A percentile compares a stretch with the other conserved stretches of the same genome.
These are phyloP conservation scores for Salvia hispanica DNA, from an alignment of 257 asterid genomes.

Conservation along the genomic window DNA sequence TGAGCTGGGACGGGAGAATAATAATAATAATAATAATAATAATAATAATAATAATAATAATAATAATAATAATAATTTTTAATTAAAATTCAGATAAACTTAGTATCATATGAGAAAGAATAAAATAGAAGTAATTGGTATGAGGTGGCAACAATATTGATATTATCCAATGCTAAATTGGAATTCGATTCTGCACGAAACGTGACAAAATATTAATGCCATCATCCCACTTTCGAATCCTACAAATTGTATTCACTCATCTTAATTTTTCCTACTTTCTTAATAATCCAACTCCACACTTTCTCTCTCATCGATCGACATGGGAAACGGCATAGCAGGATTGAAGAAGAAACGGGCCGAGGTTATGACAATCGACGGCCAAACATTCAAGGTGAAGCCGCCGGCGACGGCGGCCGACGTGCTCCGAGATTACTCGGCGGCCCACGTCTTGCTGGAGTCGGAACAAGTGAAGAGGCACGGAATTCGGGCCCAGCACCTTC, in stretches of 20 bases:
- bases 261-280: slow-evolving; percentile 29
- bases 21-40: no score
- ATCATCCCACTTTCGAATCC: slow-evolving; percentile 17
- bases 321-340: slow-evolving; percentile 64
- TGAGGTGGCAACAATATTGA: slow-evolving; percentile 3
- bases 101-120: no score
- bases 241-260: not conserved
- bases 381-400: slow-evolving; percentile 51
- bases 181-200: slow-evolving; percentile 9
- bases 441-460: slow-evolving; percentile 56
- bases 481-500: slow-evolving; percentile 58
- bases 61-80: no score
- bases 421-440: slow-evolving; percentile 49
- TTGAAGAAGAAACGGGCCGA: slow-evolving; percentile 43
- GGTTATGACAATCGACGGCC: slow-evolving; percentile 65
- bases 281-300: slow-evolving; percentile 25
- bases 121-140: not conserved
- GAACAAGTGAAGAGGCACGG: slow-evolving; percentile 54
- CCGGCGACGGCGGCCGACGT: slow-evolving; percentile 60
- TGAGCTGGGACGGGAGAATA: no score
- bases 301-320: slow-evolving; percentile 12
- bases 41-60: no score
- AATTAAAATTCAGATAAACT: no score
- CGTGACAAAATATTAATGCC: slow-evolving; percentile 18
- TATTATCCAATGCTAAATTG: slow-evolving; percentile 22